phyloP scores from a whole-genome alignment of 2,329 filamentous ascomycete genomes.

The Botrytis elliptica region DNA sequence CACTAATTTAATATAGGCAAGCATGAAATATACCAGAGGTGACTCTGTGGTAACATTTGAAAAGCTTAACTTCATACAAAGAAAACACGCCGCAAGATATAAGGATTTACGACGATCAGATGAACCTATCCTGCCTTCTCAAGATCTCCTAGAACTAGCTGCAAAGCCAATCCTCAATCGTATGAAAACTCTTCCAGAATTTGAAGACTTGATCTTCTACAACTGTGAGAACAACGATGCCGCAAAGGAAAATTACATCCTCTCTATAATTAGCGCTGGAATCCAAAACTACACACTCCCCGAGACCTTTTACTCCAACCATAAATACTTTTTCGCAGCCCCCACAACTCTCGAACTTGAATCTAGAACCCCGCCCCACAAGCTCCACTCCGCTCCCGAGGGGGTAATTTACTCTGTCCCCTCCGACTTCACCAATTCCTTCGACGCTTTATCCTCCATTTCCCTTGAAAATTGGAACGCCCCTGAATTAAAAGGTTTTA shows the following conservation, averaged over 20 bases:
- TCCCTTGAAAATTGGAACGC: slow-evolving; percentile 27
- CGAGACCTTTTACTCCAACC: slow-evolving; percentile 53
- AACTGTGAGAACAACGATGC: slow-evolving; percentile 36
- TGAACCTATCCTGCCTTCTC: slow-evolving; percentile 25
- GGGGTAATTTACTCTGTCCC: slow-evolving; percentile 4
- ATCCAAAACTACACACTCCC: slow-evolving; percentile 58
- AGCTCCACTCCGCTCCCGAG: slow-evolving; percentile 26
- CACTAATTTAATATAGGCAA: slow-evolving; percentile 55
- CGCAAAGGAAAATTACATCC: slow-evolving; percentile 48
- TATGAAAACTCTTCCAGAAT: slow-evolving; percentile 22
- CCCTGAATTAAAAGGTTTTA: slow-evolving; percentile 15
- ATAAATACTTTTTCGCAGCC: slow-evolving; percentile 57
- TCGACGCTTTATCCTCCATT: slow-evolving; percentile 25
- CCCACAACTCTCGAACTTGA: slow-evolving; percentile 30
- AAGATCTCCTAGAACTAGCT: slow-evolving; percentile 34
- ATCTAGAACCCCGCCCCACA: slow-evolving; percentile 24
- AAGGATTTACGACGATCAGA: slow-evolving; percentile 23
- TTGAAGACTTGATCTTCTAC: slow-evolving; percentile 23
- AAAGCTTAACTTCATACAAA: slow-evolving; percentile 80
- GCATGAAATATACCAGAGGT: slow-evolving; percentile 84
- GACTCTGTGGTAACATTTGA: slow-evolving; percentile 79
- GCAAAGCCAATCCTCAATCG: slow-evolving; percentile 32
- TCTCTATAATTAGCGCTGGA: slow-evolving; percentile 49
- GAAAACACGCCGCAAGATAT: slow-evolving; percentile 52
- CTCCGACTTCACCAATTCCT: slow-evolving; percentile 18